Evolutionary conservation across 345 rosid genomes (phyloP).

Genomic region (Sisymbrium irio): DNA sequence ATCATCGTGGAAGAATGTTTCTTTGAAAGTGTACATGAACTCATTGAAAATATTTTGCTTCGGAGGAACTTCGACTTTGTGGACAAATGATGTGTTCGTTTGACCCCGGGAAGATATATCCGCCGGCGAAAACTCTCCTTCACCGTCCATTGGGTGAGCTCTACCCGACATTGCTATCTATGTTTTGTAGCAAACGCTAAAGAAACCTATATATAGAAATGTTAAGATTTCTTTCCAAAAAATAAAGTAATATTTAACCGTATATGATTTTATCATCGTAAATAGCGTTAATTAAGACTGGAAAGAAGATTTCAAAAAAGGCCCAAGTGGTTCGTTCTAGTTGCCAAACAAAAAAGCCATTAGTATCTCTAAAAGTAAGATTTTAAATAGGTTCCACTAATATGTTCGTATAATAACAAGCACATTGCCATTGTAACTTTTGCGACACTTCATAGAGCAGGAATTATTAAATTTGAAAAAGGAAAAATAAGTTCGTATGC

Average conservation of each 20-base stretch:
- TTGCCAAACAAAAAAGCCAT: background rate
- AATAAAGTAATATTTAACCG: background rate
- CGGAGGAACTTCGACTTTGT: slow-evolving; percentile 75
- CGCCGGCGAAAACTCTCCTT: slow-evolving; percentile 14
- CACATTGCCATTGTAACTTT: slow-evolving; percentile 3
- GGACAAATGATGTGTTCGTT: slow-evolving; percentile 38
- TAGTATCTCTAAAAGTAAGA: background rate
- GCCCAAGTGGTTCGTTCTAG: background rate
- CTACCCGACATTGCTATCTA: slow-evolving; percentile 23
- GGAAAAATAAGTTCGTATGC: background rate
- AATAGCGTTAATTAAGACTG: background rate
- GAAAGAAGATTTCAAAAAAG: background rate
- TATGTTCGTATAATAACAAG: background rate
- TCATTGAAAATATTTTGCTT: slow-evolving; percentile 71
- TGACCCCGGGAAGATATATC: slow-evolving; percentile 10
- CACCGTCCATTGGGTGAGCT: slow-evolving; percentile 18
- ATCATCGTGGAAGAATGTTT: slow-evolving; percentile 81
- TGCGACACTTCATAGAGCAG: background rate
- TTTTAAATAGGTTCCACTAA: background rate
- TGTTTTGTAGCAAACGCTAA: slow-evolving; percentile 4
- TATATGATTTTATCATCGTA: background rate
- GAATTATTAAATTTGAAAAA: background rate
- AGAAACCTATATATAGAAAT: slow-evolving; percentile 15
- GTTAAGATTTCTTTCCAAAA: background rate
- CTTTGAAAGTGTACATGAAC: slow-evolving; percentile 54